Evolutionary conservation across 2,329 filamentous ascomycete species (phyloP).

Genomic region (Pseudomassariella vexata): DNA sequence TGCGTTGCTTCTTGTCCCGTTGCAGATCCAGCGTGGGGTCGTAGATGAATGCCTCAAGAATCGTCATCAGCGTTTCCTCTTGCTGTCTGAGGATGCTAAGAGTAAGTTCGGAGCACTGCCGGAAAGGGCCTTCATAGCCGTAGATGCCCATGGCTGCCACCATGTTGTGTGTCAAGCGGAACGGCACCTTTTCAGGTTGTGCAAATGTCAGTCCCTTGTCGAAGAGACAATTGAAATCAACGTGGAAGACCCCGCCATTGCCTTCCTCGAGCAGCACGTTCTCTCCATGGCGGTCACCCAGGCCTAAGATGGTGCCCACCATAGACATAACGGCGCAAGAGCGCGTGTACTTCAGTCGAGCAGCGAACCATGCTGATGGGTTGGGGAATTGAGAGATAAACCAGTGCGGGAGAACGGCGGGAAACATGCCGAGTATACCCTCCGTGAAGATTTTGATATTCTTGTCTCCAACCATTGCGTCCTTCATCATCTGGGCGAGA

Average conservation of each 20-base stretch:
- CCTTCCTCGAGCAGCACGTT: conserved; percentile 94
- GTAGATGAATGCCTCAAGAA: conserved; percentile 93
- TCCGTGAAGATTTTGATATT: conserved; percentile 70
- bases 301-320: conserved; percentile 86
- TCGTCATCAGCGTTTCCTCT: conserved; percentile 94
- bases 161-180: conserved; percentile 98
- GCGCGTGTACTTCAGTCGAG: conserved; percentile 81
- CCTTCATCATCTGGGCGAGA: conserved; percentile 60
- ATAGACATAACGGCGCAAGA: conserved; percentile 99
- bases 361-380: conserved; percentile 85
- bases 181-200: conserved; percentile 90
- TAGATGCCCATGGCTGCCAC: conserved; percentile 94
- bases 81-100: conserved; percentile 79
- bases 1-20: conserved; percentile 60
- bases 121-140: conserved; percentile 88
- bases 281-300: conserved; percentile 94
- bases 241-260: conserved; percentile 90
- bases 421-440: conserved; percentile 60
- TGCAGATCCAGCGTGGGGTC: conserved; percentile 94
- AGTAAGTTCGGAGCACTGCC: conserved; percentile 84
- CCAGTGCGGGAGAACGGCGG: conserved; percentile 84
- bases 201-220: conserved; percentile 96
- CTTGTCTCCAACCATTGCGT: conserved; percentile 46
- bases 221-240: conserved; percentile 99
- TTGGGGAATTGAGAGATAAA: conserved; percentile 94